phyloP scores from a whole-genome alignment of 2,329 filamentous ascomycete species.

The Cladorrhinum sp. region DNA sequence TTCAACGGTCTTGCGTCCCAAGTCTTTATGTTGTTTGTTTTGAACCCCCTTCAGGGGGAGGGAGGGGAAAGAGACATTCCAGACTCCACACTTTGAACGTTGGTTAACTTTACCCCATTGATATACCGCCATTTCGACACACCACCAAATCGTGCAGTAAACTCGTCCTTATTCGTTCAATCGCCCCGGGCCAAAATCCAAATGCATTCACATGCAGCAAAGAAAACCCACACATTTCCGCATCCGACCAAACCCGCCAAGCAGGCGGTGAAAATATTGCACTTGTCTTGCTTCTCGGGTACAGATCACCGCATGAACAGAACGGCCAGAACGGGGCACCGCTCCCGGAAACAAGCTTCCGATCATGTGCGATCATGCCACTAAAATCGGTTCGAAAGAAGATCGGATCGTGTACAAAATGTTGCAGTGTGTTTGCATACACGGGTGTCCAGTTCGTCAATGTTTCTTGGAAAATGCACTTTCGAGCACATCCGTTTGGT shows the following conservation, averaged over 20 bases:
- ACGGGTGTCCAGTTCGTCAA: neutral
- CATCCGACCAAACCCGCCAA: neutral
- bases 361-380: neutral
- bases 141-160: neutral
- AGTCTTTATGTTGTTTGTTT: too few relatives aligned
- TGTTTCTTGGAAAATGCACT: neutral
- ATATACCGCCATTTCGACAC: neutral
- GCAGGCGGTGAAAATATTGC: neutral
- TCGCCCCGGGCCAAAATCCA: neutral
- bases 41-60: too few relatives aligned
- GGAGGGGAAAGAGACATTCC: too few relatives aligned
- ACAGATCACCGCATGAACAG: too few relatives aligned
- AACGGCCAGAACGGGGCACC: neutral
- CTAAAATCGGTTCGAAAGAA: neutral
- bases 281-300: neutral
- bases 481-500: neutral
- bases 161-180: neutral
- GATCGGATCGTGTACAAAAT: neutral
- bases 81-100: too few relatives aligned
- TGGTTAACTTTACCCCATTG: neutral
- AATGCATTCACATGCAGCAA: neutral
- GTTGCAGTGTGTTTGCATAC: neutral
- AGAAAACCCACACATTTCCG: neutral
- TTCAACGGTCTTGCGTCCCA: too few relatives aligned
- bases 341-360: neutral